phyloP scores from a whole-genome alignment of 306 rosid genomes.

The Abrus precatorius region DNA sequence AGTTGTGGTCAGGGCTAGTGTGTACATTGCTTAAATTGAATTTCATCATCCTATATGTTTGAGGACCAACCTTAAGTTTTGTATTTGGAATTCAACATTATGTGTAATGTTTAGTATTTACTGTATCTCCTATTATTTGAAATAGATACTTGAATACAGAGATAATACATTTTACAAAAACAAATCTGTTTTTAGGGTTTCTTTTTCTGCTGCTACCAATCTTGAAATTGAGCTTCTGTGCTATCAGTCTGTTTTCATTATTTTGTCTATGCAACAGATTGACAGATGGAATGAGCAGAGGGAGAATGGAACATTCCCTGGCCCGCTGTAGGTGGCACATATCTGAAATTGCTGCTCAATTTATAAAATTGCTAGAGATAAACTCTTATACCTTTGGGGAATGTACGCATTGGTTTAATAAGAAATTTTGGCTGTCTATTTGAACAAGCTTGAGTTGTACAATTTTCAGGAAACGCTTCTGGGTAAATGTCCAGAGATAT shows the following conservation, averaged over 20 bases:
- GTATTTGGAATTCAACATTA: slow-evolving; percentile 7
- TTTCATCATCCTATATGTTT: neutral
- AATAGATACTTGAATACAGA: neutral
- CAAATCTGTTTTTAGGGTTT: neutral
- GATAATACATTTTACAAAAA: slow-evolving; percentile 6
- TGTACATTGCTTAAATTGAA: slow-evolving; percentile 22
- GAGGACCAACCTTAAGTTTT: neutral
- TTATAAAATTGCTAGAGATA: slow-evolving; percentile 53
- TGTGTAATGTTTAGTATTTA: neutral
- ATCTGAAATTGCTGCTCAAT: slow-evolving; percentile 49
- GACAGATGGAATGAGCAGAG: slow-evolving; percentile 98
- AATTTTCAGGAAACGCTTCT: slow-evolving; percentile 43
- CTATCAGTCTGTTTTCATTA: slow-evolving; percentile 22
- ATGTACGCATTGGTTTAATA: slow-evolving; percentile 67
- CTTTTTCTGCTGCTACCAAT: slow-evolving; percentile 1
- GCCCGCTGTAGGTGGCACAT: slow-evolving; percentile 75
- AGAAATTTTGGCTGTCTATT: slow-evolving; percentile 70
- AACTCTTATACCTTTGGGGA: slow-evolving; percentile 52
- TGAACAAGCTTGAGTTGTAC: slow-evolving; percentile 48
- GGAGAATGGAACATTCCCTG: slow-evolving; percentile 97
- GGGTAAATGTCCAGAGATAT: slow-evolving; percentile 46
- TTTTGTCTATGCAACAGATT: slow-evolving; percentile 60
- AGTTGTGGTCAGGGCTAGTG: neutral
- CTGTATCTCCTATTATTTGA: neutral
- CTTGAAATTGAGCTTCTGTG: neutral